Percentiles rank a stretch among this genome's conserved stretches.
These are phyloP conservation scores for Fusarium sambucinum DNA, from an alignment of 2,329 filamentous ascomycete genomes.

Conservation along the genomic window DNA sequence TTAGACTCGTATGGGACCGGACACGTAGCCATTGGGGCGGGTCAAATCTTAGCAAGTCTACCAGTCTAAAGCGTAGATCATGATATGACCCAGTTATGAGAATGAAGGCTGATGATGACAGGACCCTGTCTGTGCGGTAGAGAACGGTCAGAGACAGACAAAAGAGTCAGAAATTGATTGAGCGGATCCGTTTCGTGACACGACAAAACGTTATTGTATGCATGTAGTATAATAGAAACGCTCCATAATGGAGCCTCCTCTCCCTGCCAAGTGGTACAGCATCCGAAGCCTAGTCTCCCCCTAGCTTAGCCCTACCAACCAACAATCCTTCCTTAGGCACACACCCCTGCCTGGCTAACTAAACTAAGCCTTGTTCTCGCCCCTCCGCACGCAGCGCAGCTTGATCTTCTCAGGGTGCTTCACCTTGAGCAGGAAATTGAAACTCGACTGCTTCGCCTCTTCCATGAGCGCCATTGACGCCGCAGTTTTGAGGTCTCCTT, in stretches of 20 bases:
- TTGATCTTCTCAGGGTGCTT: conserved; percentile 41
- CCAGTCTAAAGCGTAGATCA: background rate
- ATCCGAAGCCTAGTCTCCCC: background rate
- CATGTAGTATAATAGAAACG: background rate
- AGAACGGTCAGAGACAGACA: background rate
- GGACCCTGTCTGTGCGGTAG: background rate
- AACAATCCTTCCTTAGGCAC: background rate
- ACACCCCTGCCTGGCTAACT: background rate
- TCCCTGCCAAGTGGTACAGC: background rate
- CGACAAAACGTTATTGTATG: background rate
- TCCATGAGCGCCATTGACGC: conserved; percentile 37
- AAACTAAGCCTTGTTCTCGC: background rate
- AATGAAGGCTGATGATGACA: background rate
- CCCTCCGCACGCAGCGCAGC: conserved; percentile 34
- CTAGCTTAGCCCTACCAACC: conserved; percentile 1
- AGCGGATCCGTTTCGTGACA: background rate
- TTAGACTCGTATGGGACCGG: background rate
- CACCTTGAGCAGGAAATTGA: conserved; percentile 44
- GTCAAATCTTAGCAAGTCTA: background rate
- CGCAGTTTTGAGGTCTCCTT: conserved; percentile 21
- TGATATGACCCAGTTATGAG: background rate
- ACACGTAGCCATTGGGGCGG: background rate
- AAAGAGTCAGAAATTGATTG: background rate
- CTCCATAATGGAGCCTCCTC: background rate
- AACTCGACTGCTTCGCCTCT: conserved; percentile 41